These are phyloP conservation scores for Ricinus communis DNA, from an alignment of 345 rosid genomes.

Conservation along the genomic window DNA sequence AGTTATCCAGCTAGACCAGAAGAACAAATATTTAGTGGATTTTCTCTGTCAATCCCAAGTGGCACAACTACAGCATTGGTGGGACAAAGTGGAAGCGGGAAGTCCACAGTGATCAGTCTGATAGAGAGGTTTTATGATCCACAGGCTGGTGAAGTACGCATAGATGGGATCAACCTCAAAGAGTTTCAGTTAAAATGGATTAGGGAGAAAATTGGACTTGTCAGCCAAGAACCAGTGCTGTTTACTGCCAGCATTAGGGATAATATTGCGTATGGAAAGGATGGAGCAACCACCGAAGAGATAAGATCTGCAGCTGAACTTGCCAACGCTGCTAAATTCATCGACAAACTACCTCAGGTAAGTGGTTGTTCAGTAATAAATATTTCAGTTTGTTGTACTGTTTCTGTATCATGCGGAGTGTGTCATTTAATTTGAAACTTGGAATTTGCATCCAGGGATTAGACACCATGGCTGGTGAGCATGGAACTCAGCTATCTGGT, in stretches of 20 bases:
- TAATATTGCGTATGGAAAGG: conserved; percentile 45
- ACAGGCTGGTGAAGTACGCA: conserved; percentile 42
- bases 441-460: conserved; percentile 7
- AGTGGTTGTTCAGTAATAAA: no score
- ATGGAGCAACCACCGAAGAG: conserved; percentile 34
- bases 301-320: conserved; percentile 35
- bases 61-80: conserved; percentile 48
- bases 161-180: conserved; percentile 42
- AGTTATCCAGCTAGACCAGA: conserved; percentile 53
- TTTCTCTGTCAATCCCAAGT: conserved; percentile 39
- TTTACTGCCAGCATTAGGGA: conserved; percentile 46
- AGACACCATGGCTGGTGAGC: conserved; percentile 23
- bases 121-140: conserved; percentile 54
- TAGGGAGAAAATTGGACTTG: conserved; percentile 45
- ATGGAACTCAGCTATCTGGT: conserved; percentile 36
- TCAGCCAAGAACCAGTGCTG: conserved; percentile 51
- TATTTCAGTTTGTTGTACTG: neutral
- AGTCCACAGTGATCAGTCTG: conserved; percentile 42
- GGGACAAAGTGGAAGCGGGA: conserved; percentile 64
- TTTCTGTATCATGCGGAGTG: neutral
- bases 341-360: conserved; percentile 24
- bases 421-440: neutral
- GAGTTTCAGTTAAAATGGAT: conserved; percentile 49
- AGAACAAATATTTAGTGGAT: conserved; percentile 40
- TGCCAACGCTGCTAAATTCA: conserved; percentile 38